A percentile compares a stretch with the other conserved stretches of the same genome.
phyloP scores from a whole-genome alignment of 2,329 filamentous ascomycete species.

The Emergomyces africanus region DNA sequence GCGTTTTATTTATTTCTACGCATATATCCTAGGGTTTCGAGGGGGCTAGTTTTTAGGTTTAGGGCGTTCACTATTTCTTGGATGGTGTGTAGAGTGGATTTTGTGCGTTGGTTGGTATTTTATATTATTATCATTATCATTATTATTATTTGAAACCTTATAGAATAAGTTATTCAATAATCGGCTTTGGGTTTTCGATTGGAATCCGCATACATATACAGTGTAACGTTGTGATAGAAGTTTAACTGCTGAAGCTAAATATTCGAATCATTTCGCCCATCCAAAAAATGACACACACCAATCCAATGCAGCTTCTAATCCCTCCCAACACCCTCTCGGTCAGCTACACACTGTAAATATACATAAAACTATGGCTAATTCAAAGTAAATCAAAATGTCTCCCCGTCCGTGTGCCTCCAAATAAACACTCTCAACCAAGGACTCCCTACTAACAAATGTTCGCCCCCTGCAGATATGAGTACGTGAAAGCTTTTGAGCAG shows the following conservation, averaged over 20 bases:
- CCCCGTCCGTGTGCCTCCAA: background rate
- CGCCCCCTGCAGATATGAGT: constrained; percentile 59
- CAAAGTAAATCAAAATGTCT: constrained; percentile 8
- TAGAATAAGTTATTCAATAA: background rate
- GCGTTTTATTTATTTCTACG: background rate
- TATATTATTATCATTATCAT: background rate
- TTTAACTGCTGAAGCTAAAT: too few species aligned
- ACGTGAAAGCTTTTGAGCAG: constrained; percentile 83
- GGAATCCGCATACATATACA: too few species aligned
- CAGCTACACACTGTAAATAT: background rate
- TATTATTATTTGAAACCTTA: background rate
- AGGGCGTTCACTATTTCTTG: background rate
- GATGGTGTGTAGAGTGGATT: background rate
- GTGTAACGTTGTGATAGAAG: too few species aligned
- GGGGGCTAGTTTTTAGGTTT: background rate
- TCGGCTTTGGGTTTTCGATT: background rate
- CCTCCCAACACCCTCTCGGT: background rate
- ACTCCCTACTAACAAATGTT: background rate
- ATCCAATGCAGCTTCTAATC: background rate
- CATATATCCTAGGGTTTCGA: background rate
- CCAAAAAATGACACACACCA: too few species aligned
- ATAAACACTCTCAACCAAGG: background rate
- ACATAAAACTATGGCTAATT: constrained; percentile 12
- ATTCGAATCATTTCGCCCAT: too few species aligned
- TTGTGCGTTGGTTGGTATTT: background rate